Evolutionary conservation across 768 basidiomycete species (phyloP), one percentile per base, ranked within the genome.

Genomic region (Hygrocybe coccinea): DNA sequence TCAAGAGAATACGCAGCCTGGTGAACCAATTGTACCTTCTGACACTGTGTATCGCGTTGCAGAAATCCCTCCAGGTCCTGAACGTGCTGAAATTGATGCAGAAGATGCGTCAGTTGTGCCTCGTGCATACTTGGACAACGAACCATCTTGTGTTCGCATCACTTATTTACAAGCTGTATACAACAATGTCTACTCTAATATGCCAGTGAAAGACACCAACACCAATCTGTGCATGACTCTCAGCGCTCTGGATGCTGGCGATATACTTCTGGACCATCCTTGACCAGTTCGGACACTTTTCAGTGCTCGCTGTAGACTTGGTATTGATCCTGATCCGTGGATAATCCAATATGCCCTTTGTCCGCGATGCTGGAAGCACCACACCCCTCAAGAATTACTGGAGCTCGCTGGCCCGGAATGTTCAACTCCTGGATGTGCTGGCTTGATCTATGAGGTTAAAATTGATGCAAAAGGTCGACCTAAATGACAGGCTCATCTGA

Each of bases 301-400:
- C 19, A 50, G 60, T 11, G 58, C 58, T 2, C 62, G 64, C 38
- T 44, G 54, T n/a, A 60, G 62, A 2, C 64, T 67, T 22, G 62
- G 67, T 2, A 54, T 68, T 19, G 67, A 68, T 35, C 55, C 65
- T 1, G 64, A 68, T 35, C 55, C 56, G n/a, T 55, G 54, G 38
- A 68, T 68, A 22, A 66, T 55, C 0, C 54, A 61, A 44, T 65
- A 66, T 25, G 56, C 54, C 1, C 47, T 64, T 22, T 67, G 63
- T 52, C 50, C 53, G 1, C 2, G 17, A 7, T 65, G 65, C 54
- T 65, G 56, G 62, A 67, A 64, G 41, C 60, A 62, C 47, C 60
- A 59, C 33, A 54, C 56, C 0, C 53, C 56, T 14, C 6, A 34
- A 3, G 57, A 64, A 41, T 12, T 65, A 1, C 14, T 24, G 2